Evolutionary conservation across 2,329 filamentous ascomycete genomes (phyloP), one percentile per base, ranked within the genome.

Genomic region (Tricladium varicosporioides): DNA sequence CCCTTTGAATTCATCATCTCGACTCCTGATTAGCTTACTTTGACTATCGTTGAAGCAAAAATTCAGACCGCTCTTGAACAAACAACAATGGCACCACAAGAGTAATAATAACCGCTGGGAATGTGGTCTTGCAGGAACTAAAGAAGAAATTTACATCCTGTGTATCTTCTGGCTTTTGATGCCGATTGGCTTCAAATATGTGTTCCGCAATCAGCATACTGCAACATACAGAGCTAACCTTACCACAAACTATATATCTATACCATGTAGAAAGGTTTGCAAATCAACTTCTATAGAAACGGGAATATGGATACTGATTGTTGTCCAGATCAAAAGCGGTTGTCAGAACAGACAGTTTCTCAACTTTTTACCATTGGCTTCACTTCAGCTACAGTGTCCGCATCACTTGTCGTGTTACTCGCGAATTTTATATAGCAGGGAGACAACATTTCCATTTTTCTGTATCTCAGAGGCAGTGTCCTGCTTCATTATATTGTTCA

Each of bases 391-490:
- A 63, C 60, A 10, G 49, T 66, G 2, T 64, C 63, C 9, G 64
- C 63, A 13, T 61, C 61, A 2, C 65, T 65, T 53, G 56, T 62
- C 19, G 64, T 63, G 19, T 48, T 59, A 1, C 53, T 66, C 4
- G 63, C 64, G 14, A 62, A 65, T 55, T 55, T 57, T 51, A 46
- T 60, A 64, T 60, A 61, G 63, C 14, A 77, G 81, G 50, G 74
- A 74, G 48, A 67, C 68, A 2, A 78, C 79, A 19, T 84, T 81
- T 61, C 72, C 83, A 9, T 69, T 71, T 16, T 84, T 82, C 67
- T 84, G 81, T 69, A 69, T 70, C 13, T 67, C 75, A 1, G 82
- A 82, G 63, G 74, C 78, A 0, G 63, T 79, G 5, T 81, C 80
- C 1, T 82, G 80, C 60, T 60, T 78, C 42, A 74, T 78, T 16